Evolutionary conservation across 2,329 filamentous ascomycete species (phyloP).

Genomic region (Ophiocordyceps camponoti-leonardi): DNA sequence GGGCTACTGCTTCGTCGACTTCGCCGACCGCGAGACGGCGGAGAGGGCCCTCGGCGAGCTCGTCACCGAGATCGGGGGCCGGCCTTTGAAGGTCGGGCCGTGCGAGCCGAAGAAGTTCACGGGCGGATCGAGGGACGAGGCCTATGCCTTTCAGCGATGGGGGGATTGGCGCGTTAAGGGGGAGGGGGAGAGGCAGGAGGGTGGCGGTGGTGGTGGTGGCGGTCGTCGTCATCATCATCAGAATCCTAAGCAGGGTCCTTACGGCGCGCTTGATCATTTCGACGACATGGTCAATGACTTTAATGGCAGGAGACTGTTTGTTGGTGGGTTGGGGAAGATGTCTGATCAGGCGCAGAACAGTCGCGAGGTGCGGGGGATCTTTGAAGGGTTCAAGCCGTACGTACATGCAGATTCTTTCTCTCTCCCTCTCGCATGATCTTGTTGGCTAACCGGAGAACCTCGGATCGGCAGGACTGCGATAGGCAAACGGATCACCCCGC

Average conservation of each 20-base stretch:
- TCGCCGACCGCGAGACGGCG: constrained; percentile 38
- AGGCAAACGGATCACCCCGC: constrained; percentile 39
- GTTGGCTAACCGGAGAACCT: not conserved
- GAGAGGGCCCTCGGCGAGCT: constrained; percentile 33
- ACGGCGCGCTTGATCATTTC: constrained; percentile 14
- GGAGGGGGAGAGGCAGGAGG: not conserved
- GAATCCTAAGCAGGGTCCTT: constrained; percentile 8
- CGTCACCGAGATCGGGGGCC: constrained; percentile 34
- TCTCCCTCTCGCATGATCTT: constrained; percentile 3
- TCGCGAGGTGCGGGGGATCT: constrained; percentile 26
- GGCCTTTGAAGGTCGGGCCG: constrained; percentile 46
- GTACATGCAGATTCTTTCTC: constrained; percentile 10
- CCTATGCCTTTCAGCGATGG: constrained; percentile 21
- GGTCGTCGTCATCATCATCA: not conserved
- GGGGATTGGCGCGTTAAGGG: constrained; percentile 20
- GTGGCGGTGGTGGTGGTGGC: not conserved
- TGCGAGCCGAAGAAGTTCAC: constrained; percentile 36
- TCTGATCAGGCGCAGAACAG: constrained; percentile 28
- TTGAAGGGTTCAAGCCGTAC: constrained; percentile 23
- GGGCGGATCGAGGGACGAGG: constrained; percentile 7
- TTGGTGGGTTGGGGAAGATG: constrained; percentile 33
- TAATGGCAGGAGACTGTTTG: constrained; percentile 25
- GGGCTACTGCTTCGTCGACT: constrained; percentile 56
- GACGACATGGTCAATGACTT: constrained; percentile 11
- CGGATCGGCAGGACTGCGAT: constrained; percentile 12